Evolutionary conservation across 768 basidiomycete genomes (phyloP), one percentile per base, ranked within the genome.

Genomic region (Tulasnella sp.): DNA sequence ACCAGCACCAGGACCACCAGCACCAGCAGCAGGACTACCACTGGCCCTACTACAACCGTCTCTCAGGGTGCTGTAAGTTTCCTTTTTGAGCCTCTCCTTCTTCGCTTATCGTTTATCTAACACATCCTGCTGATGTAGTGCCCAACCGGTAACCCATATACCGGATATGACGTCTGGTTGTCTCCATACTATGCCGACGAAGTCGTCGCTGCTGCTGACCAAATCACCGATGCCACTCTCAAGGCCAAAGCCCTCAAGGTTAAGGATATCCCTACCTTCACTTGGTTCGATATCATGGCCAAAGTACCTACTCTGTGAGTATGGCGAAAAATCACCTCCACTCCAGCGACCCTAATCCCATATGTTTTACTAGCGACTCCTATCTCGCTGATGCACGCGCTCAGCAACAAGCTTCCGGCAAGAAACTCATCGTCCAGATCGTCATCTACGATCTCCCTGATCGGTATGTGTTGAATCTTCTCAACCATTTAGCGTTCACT

Each of bases 231-330:
- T 57, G 27, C 77, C 1, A 71, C 71, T 19, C 63, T 66, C 43
- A 66, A 68, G 37, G 66, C 76, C 19, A 73, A 77, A 62, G 77
- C 77, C 39, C 53, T 67, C 28, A 66, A 64, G 45, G 72, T 79
- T 31, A 75, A 71, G 19, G 66, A 72, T 15, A 74, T 79, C 59
- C 76, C 77, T 16, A 76, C 73, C 34, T 79, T 78, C 68, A 75
- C 68, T 40, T 78, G 76, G 77, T 70, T 77, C 60, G 76, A 79
- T 59, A 63, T 65, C 46, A 66, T 77, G 29, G 66, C 74, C 56
- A 79, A 79, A 66, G 70, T 72, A 22, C 66, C 75, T 8, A 64
- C 63, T 41, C 69, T 79, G 42, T 44, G 32, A 28, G 25, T 27
- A 44, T 31, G 27, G 42, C 27, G 28, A 9, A 8, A 31, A 22